Percentiles rank a stretch among this genome's conserved stretches.
Conservation (phyloP, 2,329 filamentous ascomycete species). For the Colletotrichum tropicicola region DNA sequence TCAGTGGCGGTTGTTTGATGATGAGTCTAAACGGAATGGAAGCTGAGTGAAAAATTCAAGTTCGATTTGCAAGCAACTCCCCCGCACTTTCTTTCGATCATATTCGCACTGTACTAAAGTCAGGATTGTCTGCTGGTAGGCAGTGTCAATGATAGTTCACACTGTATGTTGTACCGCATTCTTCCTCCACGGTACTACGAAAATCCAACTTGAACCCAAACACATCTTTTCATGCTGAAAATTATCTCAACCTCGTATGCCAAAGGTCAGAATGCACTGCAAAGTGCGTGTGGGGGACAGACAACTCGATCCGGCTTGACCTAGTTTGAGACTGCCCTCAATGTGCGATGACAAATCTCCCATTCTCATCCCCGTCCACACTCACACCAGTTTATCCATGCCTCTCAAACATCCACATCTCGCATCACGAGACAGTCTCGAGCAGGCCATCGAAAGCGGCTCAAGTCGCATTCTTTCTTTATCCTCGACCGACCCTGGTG, state of each 20-base stretch:
- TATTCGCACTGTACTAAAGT: neutral
- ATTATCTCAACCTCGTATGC: too few relatives aligned
- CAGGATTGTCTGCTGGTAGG: rapidly evolving
- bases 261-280: too few relatives aligned
- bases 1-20: constrained; percentile 3
- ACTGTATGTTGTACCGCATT: neutral
- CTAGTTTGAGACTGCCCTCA: too few relatives aligned
- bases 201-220: too few relatives aligned
- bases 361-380: neutral
- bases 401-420: neutral
- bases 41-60: constrained; percentile 13
- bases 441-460: neutral
- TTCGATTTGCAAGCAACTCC: constrained; percentile 27
- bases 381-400: neutral
- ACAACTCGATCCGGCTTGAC: too few relatives aligned
- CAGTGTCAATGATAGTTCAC: neutral
- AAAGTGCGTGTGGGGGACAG: too few relatives aligned
- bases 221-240: too few relatives aligned
- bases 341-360: neutral
- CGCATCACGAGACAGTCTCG: neutral
- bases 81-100: neutral
- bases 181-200: too few relatives aligned
- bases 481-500: neutral
- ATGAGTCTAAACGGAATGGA: neutral
- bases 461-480: neutral